Conservation (phyloP, 2,329 filamentous ascomycete genomes). For the Rugonectria rugulosa region DNA sequence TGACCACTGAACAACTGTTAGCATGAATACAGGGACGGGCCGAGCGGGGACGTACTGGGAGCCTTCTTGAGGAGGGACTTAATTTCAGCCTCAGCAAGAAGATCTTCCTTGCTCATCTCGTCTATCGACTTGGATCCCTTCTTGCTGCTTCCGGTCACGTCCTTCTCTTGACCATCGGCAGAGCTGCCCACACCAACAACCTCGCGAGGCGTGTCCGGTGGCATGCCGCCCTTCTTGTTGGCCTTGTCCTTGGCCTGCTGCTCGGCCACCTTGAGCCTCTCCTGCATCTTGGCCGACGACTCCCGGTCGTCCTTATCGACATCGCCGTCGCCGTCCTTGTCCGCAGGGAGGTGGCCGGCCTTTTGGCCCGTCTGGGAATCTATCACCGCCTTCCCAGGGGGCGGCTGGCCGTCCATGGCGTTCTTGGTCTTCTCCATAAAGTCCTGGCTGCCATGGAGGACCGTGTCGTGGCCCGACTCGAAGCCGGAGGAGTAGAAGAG, state of each 20-base stretch:
- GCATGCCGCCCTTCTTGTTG: constrained; percentile 70
- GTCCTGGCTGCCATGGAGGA: constrained; percentile 55
- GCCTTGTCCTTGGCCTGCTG: constrained; percentile 72
- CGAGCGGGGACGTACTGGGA: constrained; percentile 72
- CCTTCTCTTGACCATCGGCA: constrained; percentile 56
- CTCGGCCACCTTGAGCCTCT: constrained; percentile 73
- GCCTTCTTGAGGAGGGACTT: constrained; percentile 83
- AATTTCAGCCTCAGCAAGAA: constrained; percentile 74
- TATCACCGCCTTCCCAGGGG: constrained; percentile 48
- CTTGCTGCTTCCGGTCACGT: constrained; percentile 36
- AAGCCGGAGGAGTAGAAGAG: constrained; percentile 76
- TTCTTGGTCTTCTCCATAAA: constrained; percentile 69
- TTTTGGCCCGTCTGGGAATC: constrained; percentile 49
- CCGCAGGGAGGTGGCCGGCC: constrained; percentile 51
- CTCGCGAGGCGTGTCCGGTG: constrained; percentile 64
- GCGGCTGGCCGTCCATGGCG: constrained; percentile 55
- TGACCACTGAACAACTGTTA: constrained; percentile 70
- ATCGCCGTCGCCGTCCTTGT: constrained; percentile 63
- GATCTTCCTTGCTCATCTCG: constrained; percentile 63
- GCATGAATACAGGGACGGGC: constrained; percentile 1
- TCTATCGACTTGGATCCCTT: constrained; percentile 43
- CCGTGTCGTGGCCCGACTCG: constrained; percentile 57
- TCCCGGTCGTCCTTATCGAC: constrained; percentile 64
- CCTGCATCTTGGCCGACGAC: constrained; percentile 60
- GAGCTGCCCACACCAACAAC: constrained; percentile 67